Evolutionary conservation across 148 eudicot species (phyloP).

Genomic region (Rhododendron henanense): DNA sequence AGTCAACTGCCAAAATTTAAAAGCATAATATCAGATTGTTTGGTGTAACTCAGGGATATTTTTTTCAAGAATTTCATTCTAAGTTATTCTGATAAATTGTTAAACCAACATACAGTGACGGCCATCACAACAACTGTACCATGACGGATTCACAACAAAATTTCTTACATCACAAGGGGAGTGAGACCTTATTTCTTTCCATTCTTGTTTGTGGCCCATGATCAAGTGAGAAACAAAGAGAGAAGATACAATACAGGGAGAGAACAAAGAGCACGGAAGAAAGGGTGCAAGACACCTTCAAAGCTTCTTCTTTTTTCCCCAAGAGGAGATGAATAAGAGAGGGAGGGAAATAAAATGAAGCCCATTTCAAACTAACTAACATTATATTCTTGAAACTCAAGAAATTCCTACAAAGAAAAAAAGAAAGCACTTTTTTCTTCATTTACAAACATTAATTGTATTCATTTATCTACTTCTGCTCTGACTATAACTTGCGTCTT

Average conservation of each 20-base stretch:
- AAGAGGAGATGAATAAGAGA: not conserved
- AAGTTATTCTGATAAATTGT: not conserved
- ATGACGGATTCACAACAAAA: not conserved
- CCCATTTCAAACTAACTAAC: not conserved
- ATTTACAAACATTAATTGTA: not conserved
- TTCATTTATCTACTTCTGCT: not conserved
- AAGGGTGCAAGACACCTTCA: not conserved
- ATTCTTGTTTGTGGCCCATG: not conserved
- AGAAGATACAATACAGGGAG: not conserved
- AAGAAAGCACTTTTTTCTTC: not conserved
- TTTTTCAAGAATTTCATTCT: not conserved
- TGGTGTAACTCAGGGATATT: not conserved
- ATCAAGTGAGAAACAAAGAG: not conserved
- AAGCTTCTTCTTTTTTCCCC: not conserved
- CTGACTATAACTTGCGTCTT: not conserved
- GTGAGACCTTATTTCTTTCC: not conserved
- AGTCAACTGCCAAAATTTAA: not conserved
- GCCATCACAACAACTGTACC: not conserved
- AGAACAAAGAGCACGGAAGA: not conserved
- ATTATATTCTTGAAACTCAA: not conserved
- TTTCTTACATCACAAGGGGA: not conserved
- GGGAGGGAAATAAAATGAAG: not conserved
- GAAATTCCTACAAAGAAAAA: not conserved
- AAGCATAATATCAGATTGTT: not conserved
- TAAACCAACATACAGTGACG: not conserved